A percentile compares a stretch with the other conserved stretches of the same genome.
Conservation (phyloP, 164 flowering plant species). For the Magnolia changhungtana region DNA sequence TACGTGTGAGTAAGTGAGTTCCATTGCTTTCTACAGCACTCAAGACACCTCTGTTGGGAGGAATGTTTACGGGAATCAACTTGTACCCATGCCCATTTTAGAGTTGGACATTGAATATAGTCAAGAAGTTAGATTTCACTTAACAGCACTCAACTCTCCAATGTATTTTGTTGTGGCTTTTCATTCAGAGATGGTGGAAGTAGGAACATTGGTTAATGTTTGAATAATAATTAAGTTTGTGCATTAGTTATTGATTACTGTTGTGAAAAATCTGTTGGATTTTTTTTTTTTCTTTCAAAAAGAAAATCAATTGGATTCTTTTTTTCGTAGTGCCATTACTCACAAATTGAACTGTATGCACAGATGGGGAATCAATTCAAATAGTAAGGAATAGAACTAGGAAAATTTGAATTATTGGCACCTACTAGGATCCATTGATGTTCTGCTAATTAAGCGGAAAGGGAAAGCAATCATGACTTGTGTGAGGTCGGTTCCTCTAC, state of each 20-base stretch:
- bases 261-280: background rate
- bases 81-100: background rate
- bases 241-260: background rate
- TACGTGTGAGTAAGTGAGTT: conserved; percentile 97
- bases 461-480: no score
- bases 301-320: background rate
- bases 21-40: conserved; percentile 11
- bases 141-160: background rate
- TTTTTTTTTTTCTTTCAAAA: no score
- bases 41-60: background rate
- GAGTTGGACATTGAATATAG: background rate
- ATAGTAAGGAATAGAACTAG: no score
- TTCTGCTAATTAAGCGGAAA: no score
- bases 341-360: no score
- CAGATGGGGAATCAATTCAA: no score
- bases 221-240: background rate
- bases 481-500: no score
- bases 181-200: no score
- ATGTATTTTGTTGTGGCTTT: background rate
- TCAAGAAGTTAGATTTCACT: background rate
- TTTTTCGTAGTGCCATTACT: no score
- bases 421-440: no score
- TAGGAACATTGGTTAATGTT: background rate
- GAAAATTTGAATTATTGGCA: no score
- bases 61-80: background rate